Evolutionary conservation across 371 early-diverging fungal genomes (phyloP).

Genomic region (Mucor plumbeus): DNA sequence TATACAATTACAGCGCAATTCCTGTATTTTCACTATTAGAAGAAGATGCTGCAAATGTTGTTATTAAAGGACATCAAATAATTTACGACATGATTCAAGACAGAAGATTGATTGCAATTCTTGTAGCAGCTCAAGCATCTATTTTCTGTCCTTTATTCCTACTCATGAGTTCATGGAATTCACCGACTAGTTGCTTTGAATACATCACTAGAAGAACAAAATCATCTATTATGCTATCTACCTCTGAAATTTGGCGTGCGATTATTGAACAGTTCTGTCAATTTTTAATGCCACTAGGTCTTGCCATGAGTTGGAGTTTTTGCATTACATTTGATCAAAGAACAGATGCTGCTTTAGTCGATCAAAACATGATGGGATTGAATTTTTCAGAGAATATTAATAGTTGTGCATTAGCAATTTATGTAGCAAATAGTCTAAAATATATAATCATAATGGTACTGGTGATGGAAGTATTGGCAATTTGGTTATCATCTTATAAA

Average conservation of each 20-base stretch:
- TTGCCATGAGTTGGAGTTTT: conserved; percentile 48
- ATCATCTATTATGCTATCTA: not conserved
- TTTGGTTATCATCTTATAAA: conserved; percentile 18
- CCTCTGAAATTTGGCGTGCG: conserved; percentile 9
- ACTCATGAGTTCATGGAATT: not conserved
- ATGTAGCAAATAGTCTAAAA: conserved; percentile 11
- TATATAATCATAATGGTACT: conserved; percentile 6
- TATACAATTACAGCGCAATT: conserved; percentile 17
- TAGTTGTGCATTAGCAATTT: not conserved
- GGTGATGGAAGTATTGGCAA: conserved; percentile 13
- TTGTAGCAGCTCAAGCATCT: conserved; percentile 53
- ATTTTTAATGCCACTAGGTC: conserved; percentile 46
- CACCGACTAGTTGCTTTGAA: not conserved
- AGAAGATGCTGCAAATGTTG: not conserved
- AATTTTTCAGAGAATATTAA: not conserved
- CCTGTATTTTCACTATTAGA: conserved; percentile 22
- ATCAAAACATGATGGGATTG: conserved; percentile 1
- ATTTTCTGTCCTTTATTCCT: conserved; percentile 45
- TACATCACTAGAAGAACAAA: not conserved
- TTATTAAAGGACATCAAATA: not conserved
- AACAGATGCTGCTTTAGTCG: not conserved
- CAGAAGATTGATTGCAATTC: conserved; percentile 47
- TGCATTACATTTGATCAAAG: conserved; percentile 44
- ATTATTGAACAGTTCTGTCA: conserved; percentile 36
- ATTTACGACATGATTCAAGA: conserved; percentile 34